Base-by-base conservation (phyloP, 345 rosid genomes). In the Aquilaria yunnanensis region DNA sequence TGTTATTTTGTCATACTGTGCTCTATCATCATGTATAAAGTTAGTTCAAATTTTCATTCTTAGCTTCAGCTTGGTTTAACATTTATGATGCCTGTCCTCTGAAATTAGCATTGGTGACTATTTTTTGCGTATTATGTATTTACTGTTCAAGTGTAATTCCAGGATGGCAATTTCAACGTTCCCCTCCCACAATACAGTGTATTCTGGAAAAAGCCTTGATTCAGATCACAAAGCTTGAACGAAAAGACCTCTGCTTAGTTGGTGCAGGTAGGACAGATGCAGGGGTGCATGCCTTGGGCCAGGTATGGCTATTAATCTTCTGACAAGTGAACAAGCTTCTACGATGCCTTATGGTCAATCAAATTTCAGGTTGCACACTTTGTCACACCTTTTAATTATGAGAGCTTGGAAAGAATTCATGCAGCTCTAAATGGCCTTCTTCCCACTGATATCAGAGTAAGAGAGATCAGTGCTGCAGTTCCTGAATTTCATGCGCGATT, bases 221-320 rank as follows among this genome's bases (percentile, higher is more conserved):
- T 74, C 82, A 68, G 72, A 76, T 61, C 61, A 90, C 97, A 5
- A 86, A 90, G 72, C 80, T 93, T 47, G 70, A 70, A 70, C 70
- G 98, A 59, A 75, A 83, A 74, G 73, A 84, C 71, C 88, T 93
- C 59, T 75, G 14, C 57, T 70, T 92, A 11, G 97, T 87, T 60
- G 98, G 93, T 53, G 96, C 98, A 0, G 80, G 97, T 63, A 77
- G 97, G 74, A 93, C 98, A 5, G 98, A 89, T 75, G 74, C 87
- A 37, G 98, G 97, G 57, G 98, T 93, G 69, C 98, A 93, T 69
- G 98, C 98, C 60, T 81, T 85, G 91, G 98, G 98, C 60, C 98
- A 92, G 96, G 98, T 89, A 77, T 55, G 70, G 34, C 16, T 66
- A 67, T 71, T 63, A 55, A 61, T 68, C 64, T 51, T 70, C 30